Base-by-base conservation (phyloP, 306 rosid species). In the Castanea mollissima region DNA sequence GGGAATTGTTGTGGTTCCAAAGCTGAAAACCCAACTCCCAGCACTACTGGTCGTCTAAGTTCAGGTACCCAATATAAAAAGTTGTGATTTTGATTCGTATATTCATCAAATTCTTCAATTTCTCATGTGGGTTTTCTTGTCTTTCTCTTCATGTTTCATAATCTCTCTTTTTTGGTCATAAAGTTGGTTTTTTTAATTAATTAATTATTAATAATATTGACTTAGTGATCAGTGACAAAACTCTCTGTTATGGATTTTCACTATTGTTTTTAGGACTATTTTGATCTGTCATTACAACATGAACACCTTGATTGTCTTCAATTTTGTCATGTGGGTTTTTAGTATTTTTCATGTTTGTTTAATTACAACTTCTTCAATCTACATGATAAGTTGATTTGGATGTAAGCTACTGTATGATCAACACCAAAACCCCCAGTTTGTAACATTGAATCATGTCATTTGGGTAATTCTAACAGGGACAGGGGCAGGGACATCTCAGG, bases 1-100 rank as follows among this genome's bases (percentile, higher is more conserved):
- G 98, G 98, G 64, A 90, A n/a, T 85, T 94, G 98, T 84, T 94
- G 90, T 92, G 83, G 88, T 83, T 88, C 92, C 80, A 54, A 76
- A 38, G 80, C 81, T 80, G 76, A 69, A 7, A 52, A 69, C 81
- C 71, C 83, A 71, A 85, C 82, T 18, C 83, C 88, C 51, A 44
- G 69, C 35, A 79, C 88, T 31, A 86, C 93, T 16, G 90, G 91
- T 79, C 74, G 59, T 55, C 83, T 92, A 38, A 90, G 83, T 72
- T 56, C 87, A 79, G 92, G 92, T 88, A 87, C 19, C 59, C 44
- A 32, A 23, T 4, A 3, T 18, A 49, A 8, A 55, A 68, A 23
- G 16, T 21, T 5, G 64, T 76, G 3, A 13, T 62, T 81, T 32
- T 70, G 54, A 60, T 34, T 60, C 72, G 14, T 35, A 76, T 52